phyloP scores from a whole-genome alignment of 2,329 filamentous ascomycete genomes.

The Colletotrichum sp. region DNA sequence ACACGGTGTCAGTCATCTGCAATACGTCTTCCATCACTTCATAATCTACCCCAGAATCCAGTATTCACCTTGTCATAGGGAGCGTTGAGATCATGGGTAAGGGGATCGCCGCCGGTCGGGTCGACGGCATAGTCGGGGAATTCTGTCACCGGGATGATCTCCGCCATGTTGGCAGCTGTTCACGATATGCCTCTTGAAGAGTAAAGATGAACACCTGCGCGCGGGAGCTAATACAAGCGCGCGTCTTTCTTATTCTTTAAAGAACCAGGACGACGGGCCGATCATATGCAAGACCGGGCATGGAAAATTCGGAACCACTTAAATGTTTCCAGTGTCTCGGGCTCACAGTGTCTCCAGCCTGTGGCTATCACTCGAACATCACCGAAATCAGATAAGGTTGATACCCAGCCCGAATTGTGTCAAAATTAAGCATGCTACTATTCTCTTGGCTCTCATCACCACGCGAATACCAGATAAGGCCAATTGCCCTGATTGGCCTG shows the following conservation, averaged over 20 bases:
- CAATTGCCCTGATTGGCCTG: background rate
- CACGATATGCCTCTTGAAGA: background rate
- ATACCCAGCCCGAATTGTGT: background rate
- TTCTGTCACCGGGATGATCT: constrained; percentile 29
- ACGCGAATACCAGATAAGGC: background rate
- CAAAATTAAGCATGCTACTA: background rate
- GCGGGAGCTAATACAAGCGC: background rate
- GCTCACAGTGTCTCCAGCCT: background rate
- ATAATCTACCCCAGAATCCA: accelerated
- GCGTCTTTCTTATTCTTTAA: background rate
- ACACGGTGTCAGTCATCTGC: background rate
- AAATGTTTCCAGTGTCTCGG: background rate
- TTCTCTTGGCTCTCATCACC: constrained; percentile 1
- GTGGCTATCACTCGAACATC: background rate
- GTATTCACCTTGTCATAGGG: constrained; percentile 44
- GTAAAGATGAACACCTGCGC: background rate
- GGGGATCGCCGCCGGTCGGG: constrained; percentile 46
- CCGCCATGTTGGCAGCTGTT: constrained; percentile 5
- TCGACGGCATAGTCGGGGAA: constrained; percentile 46
- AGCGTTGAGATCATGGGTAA: constrained; percentile 47
- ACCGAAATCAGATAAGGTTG: constrained; percentile 1
- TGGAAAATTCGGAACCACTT: background rate
- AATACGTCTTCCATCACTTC: accelerated
- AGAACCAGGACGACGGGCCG: background rate
- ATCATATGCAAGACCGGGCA: background rate